phyloP scores from a whole-genome alignment of 768 basidiomycete genomes.

The Auriscalpium orientale region DNA sequence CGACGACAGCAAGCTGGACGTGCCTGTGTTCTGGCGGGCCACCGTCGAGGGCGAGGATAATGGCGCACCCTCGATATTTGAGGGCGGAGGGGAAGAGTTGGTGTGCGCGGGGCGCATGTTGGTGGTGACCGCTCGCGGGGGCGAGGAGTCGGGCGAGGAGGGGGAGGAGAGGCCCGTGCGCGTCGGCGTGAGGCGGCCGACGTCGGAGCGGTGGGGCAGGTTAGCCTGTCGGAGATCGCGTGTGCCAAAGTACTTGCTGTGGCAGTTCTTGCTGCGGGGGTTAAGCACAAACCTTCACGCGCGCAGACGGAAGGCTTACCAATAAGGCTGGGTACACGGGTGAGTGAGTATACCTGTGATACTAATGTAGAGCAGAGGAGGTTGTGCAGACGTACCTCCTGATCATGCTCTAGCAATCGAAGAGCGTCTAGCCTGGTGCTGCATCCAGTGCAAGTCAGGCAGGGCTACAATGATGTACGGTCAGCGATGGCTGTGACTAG shows the following conservation, averaged over 20 bases:
- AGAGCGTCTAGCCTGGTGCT: slow-evolving; percentile 73
- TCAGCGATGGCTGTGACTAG: slow-evolving; percentile 1
- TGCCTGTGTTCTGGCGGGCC: slow-evolving; percentile 21
- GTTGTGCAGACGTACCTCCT: slow-evolving; percentile 42
- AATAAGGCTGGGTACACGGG: slow-evolving; percentile 31
- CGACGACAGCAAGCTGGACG: slow-evolving; percentile 8
- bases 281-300: neutral
- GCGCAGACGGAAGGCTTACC: slow-evolving; percentile 22
- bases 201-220: slow-evolving; percentile 43
- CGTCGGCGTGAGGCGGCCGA: slow-evolving; percentile 24
- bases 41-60: slow-evolving; percentile 15
- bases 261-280: slow-evolving; percentile 65
- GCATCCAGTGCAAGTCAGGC: slow-evolving; percentile 71
- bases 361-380: slow-evolving; percentile 4
- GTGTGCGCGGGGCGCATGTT: slow-evolving; percentile 15
- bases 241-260: slow-evolving; percentile 73
- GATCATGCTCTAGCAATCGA: slow-evolving; percentile 74
- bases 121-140: slow-evolving; percentile 23
- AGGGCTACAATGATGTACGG: slow-evolving; percentile 42
- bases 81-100: slow-evolving; percentile 14
- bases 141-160: slow-evolving; percentile 22
- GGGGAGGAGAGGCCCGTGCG: slow-evolving; percentile 4
- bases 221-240: slow-evolving; percentile 66
- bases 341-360: neutral
- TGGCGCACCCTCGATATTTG: slow-evolving; percentile 15